These are phyloP conservation scores for Rosa hybrid DNA, from an alignment of 331 rosid genomes.

Conservation along the genomic window DNA sequence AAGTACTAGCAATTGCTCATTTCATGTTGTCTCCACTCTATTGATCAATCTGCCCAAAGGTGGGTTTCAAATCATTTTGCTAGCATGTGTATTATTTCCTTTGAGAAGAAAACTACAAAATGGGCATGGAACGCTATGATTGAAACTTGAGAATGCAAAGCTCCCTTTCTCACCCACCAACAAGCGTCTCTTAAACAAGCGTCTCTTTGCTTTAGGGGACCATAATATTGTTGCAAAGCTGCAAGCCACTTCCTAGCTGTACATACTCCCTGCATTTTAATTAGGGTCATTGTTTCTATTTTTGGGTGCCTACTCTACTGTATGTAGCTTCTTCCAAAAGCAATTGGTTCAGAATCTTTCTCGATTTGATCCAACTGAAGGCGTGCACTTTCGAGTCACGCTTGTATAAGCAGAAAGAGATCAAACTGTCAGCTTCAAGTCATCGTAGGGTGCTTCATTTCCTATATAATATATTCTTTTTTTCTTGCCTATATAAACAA, in stretches of 20 bases:
- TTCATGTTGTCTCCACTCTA: neutral
- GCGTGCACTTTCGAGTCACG: conserved; percentile 19
- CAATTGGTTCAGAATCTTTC: neutral
- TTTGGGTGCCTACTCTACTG: neutral
- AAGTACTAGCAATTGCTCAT: conserved; percentile 21
- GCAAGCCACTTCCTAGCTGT: neutral
- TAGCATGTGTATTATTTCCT: conserved; percentile 1
- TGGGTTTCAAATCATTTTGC: conserved; percentile 5
- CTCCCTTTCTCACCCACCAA: conserved; percentile 5
- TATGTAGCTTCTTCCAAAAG: neutral
- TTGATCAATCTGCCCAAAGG: neutral
- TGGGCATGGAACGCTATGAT: conserved; percentile 6
- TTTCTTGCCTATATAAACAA: conserved; percentile 3
- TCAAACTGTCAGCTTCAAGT: conserved; percentile 28
- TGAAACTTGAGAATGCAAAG: neutral
- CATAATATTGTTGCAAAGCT: neutral
- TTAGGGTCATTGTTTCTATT: neutral
- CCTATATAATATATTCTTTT: neutral
- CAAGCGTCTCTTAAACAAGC: conserved; percentile 6
- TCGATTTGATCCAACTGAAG: conserved; percentile 17
- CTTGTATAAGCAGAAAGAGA: neutral
- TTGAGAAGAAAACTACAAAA: neutral
- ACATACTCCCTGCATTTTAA: neutral
- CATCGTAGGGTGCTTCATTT: conserved; percentile 1
- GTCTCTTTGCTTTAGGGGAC: conserved; percentile 12